Base-by-base conservation (phyloP, 2,329 filamentous ascomycete genomes). In the Fusarium palustre region DNA sequence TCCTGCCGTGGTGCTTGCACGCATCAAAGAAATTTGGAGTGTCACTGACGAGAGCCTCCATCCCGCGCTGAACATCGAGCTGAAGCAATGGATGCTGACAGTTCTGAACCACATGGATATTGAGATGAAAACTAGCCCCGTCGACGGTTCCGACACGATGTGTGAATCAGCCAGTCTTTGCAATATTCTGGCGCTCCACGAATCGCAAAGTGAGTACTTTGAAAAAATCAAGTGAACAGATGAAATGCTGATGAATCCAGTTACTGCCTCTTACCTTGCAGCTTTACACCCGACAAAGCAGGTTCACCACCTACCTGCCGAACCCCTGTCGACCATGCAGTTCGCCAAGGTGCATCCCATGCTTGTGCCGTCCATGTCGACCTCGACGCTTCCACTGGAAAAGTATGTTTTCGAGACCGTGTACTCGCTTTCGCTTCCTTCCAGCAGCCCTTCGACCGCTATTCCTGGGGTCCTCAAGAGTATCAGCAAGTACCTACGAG, bases 11-110 rank as follows among this genome's bases (percentile, higher is more conserved):
- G 82, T 89, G 45, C 79, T 90, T 7, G 80, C 84, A 34, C 83
- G 87, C 6, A 79, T 91, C 38, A 87, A 84, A 33, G 83, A 67
- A 20, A 60, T 74, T 9, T 73, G 66, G 72, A 60, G 34, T 22
- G 58, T 62, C 3, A 61, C 56, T 1, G 68, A 69, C 15, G 48
- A 64, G 18, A 68, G 57, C 4, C 52, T 64, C 3, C 57, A 66
- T 3, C 31, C 43, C 2, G 65, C 70, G 52, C 71, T 86, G 6
- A 85, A 86, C 59, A 79, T 87, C 48, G 84, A 87, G 65, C 86
- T 87, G 73, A 87, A 88, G 70, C 66, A 66, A 25, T 90, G 88
- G 88, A 85, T 93, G 79, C 80, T 90, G 34, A 88, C 85, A 30
- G 83, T 83, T 2, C 78, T 91, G 54, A 82, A 84, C 64, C 81